A percentile compares a stretch with the other conserved stretches of the same genome.
Conservation (phyloP, 2,329 filamentous ascomycete species). For the Alternaria consortialis region DNA sequence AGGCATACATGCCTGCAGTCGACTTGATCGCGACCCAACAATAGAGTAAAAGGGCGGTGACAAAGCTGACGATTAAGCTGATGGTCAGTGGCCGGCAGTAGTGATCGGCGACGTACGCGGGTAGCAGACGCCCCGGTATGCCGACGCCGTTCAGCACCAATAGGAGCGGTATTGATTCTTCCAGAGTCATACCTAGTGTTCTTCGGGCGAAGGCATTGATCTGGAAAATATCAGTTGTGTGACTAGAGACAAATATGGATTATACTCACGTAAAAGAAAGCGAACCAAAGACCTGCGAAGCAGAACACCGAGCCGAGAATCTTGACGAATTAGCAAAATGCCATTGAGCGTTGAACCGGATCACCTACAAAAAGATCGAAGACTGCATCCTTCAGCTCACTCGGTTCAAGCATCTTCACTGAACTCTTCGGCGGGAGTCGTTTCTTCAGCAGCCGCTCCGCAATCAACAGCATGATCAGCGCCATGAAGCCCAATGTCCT, state of each 20-base stretch:
- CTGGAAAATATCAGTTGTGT: slow-evolving; percentile 3
- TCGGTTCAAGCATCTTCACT: slow-evolving; percentile 23
- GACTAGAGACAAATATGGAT: background rate
- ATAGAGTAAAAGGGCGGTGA: slow-evolving; percentile 55
- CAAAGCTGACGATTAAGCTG: slow-evolving; percentile 49
- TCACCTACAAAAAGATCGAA: slow-evolving; percentile 28
- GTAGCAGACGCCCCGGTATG: slow-evolving; percentile 60
- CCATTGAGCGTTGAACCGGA: slow-evolving; percentile 31
- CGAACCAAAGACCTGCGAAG: slow-evolving; percentile 48
- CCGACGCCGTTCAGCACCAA: slow-evolving; percentile 58
- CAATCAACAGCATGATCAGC: slow-evolving; percentile 62
- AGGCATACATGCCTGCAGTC: slow-evolving; percentile 52
- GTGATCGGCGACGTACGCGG: slow-evolving; percentile 56
- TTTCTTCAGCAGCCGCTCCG: slow-evolving; percentile 30
- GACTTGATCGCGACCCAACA: slow-evolving; percentile 54
- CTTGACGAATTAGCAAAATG: slow-evolving; percentile 44
- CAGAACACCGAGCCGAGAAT: slow-evolving; percentile 40
- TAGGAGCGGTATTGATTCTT: slow-evolving; percentile 52
- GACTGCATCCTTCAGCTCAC: slow-evolving; percentile 28
- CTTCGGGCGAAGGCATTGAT: slow-evolving; percentile 57
- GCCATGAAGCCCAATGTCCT: slow-evolving; percentile 53
- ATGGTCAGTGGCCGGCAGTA: slow-evolving; percentile 55
- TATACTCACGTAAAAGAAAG: slow-evolving; percentile 50
- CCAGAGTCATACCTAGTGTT: slow-evolving; percentile 57
- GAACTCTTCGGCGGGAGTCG: slow-evolving; percentile 27